Evolutionary conservation across 371 early-diverging fungal genomes (phyloP), one percentile per base, ranked within the genome.

Genomic region (Mucor irregularis): DNA sequence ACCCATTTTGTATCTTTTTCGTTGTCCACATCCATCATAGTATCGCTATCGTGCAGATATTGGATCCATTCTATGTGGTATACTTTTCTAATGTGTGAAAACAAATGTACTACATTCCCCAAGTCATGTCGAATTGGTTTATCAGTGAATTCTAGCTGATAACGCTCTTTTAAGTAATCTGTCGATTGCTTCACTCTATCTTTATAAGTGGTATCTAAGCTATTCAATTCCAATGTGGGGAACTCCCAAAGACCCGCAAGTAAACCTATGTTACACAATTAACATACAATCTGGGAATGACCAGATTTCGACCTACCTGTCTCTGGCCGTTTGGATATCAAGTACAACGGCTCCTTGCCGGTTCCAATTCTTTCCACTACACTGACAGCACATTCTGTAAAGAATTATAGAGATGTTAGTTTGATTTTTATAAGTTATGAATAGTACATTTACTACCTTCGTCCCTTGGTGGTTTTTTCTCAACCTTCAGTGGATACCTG

Each of bases 191-290:
- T 40, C 3, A 68, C 44, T 33, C 80, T 63, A n/a, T 71, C 70
- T 17, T 68, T 45, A 34, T 83, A 80, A 0, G 64, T 69, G 2
- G 74, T 74, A n/a, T 47, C 45, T 13, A 56, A 44, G 3, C 34
- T 45, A 1, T 60, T 68, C 22, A 82, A 68, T 44, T 82, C 83
- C 3, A 81, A 61, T 5, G 72, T 82, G 4, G 90, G 88, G 53
- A 90, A 90, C 61, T 92, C 92, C 92, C 92, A 92, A 39, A 92
- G 77, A 3, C 86, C 86, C 19, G 92, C 92, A 29, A 92, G 56
- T 17, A 92, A 65, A 8, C 92, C 40, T 39, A 8, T 19, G 28
- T 22, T 14, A 16, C 10, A 39, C 21, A 17, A 33, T 45, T 17
- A 26, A 44, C 26, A 38, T 4, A 34, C 26, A 22, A 6, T 37